Percentiles rank a stretch among this genome's conserved stretches.
Conservation (phyloP, 2,329 filamentous ascomycete genomes). For the Colletotrichum scovillei region DNA sequence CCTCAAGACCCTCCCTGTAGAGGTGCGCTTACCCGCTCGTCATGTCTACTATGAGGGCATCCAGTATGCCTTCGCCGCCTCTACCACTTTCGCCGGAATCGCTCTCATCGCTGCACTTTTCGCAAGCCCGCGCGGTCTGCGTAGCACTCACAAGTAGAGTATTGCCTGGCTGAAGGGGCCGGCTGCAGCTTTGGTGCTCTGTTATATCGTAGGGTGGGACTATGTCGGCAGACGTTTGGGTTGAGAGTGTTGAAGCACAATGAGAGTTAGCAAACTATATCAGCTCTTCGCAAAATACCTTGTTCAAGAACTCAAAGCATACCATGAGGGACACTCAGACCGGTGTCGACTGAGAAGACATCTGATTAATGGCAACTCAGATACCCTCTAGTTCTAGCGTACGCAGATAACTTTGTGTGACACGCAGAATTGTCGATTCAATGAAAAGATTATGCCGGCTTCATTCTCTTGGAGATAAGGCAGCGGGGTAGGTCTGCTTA, state of each 20-base stretch:
- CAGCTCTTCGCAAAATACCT: too few relatives aligned
- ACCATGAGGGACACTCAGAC: too few relatives aligned
- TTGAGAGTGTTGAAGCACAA: not conserved
- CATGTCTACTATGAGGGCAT: constrained; percentile 71
- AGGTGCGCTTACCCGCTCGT: constrained; percentile 66
- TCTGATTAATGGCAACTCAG: not conserved
- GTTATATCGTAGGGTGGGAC: not conserved
- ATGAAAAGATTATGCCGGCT: not conserved
- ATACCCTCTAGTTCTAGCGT: not conserved
- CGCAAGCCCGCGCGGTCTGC: constrained; percentile 44
- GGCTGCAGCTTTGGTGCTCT: not conserved
- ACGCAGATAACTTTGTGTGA: not conserved
- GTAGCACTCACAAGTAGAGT: constrained; percentile 43
- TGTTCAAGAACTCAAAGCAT: too few relatives aligned
- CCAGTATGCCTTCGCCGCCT: constrained; percentile 65
- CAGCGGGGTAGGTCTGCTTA: not conserved
- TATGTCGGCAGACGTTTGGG: not conserved
- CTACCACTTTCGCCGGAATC: constrained; percentile 61
- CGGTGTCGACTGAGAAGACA: not conserved
- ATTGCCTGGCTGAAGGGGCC: not conserved
- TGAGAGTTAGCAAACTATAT: not conserved
- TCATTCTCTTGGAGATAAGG: not conserved
- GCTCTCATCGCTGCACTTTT: constrained; percentile 49
- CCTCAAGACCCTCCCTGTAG: constrained; percentile 64
- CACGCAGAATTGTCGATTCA: fast-evolving